Base-by-base conservation (phyloP, 2,329 filamentous ascomycete species). In the Magnaporthiopsis poae region DNA sequence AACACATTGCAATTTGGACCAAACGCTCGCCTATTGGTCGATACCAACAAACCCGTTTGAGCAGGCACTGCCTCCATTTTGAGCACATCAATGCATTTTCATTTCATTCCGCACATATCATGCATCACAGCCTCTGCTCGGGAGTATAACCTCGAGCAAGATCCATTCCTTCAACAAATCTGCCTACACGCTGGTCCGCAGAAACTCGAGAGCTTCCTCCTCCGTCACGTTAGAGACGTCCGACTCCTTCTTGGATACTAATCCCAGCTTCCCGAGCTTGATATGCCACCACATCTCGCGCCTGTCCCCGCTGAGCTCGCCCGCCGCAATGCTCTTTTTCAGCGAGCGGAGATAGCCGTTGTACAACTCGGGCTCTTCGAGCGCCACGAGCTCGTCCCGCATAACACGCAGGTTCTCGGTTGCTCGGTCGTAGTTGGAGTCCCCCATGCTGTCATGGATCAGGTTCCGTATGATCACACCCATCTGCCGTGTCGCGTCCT, bases 211-310 rank as follows among this genome's bases (percentile, higher is more conserved):
- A n/a, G 90, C 92, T 72, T 93, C 89, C 61, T 90, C 86, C 65
- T 86, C 83, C 0, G 83, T 85, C 5, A 93, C 86, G 36, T 85
- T 80, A 0, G 90, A 92, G 25, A 81, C 79, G 61, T 90, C 86
- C 2, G 83, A 85, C 72, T 86, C 80, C 63, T 78, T 81, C 65
- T 82, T 80, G 69, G 90, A 87, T 71, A 98, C 88, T 73, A 96
- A 79, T 0, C 92, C 91, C 66, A 96, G 78, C 70, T 81, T 86
- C 60, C 82, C 85, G 67, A 80, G 84, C 71, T 88, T 83, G 31
- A 96, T 78, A 70, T 84, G 81, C 79, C 86, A 90, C 92, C 92
- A 97, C 78, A 97, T 87, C 73, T 96, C 91, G 69, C 84, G 84
- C 66, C 92, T 81, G 71, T 96, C 89, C 0, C 91, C 92, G 56